Base-by-base conservation (phyloP, 345 rosid genomes). In the Citrus hindsii region DNA sequence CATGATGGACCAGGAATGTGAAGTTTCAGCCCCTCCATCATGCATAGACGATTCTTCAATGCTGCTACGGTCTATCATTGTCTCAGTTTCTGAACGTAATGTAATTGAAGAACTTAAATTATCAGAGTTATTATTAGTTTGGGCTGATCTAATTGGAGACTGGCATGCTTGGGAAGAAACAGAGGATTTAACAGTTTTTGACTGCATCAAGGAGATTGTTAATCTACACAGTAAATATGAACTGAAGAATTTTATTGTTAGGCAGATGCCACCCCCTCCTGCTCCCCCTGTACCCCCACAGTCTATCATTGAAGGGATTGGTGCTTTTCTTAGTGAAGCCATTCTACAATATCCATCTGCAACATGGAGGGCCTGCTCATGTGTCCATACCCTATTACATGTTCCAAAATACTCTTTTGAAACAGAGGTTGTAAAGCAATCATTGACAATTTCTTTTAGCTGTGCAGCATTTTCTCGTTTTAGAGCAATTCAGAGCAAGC, bases 151-250 rank as follows among this genome's bases (percentile, higher is more conserved):
- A 76, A 89, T 94, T 83, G 89, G 91, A 71, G 93, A 87, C 66
- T 92, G 97, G 95, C 85, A 89, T 89, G 88, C 91, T 61, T 94
- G 98, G 98, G 97, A 92, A 83, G 98, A 94, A 88, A 88, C 93
- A 6, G 97, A 92, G 86, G 97, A 94, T 80, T 85, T 89, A 58
- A 85, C 93, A 42, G 81, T 94, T 69, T 94, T 94, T 80, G 86
- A 91, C 82, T 92, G 98, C 89, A 94, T 94, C 59, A 89, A 88
- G 82, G 95, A 91, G 82, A 90, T 83, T 77, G 90, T 92, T 79
- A 85, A 81, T 73, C 84, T 92, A 48, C 81, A 83, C 74, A 77
- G 79, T 71, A 92, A 85, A 79, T 90, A 88, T 74, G 89, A 86
- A 24, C 83, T 92, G 56, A 80, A 85, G 69, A 84, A 85, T 79